phyloP scores from a whole-genome alignment of 2,329 filamentous ascomycete genomes.

The Herpotrichia juniperi region DNA sequence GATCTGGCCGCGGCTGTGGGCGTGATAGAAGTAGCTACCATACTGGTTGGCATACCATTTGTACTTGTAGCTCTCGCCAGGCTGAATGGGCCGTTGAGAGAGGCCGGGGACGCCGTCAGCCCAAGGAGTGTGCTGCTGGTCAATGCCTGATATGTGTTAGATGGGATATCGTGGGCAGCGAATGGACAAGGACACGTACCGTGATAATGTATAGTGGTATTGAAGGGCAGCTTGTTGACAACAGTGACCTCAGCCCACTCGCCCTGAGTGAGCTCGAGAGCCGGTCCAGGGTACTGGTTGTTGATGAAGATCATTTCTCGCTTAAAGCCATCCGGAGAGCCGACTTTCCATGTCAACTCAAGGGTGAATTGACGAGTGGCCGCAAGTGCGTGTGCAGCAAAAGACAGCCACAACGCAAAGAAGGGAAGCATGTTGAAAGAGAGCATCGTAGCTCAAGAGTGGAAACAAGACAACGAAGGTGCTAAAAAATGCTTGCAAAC shows the following conservation, averaged over 20 bases:
- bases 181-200: constrained; percentile 32
- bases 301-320: constrained; percentile 35
- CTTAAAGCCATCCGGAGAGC: constrained; percentile 29
- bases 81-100: constrained; percentile 59
- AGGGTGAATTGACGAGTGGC: constrained; percentile 18
- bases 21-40: constrained; percentile 68
- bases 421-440: constrained; percentile 16
- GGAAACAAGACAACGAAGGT: too few relatives aligned
- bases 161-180: background rate
- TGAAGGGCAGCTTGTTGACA: constrained; percentile 54
- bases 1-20: constrained; percentile 61
- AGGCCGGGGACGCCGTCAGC: constrained; percentile 66
- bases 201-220: constrained; percentile 59
- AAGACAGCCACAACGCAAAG: constrained; percentile 14
- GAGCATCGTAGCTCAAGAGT: background rate
- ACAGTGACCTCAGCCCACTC: constrained; percentile 43
- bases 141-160: constrained; percentile 45
- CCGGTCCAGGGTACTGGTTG: constrained; percentile 31
- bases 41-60: constrained; percentile 62
- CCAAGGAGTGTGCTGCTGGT: constrained; percentile 62
- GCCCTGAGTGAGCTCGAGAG: constrained; percentile 23
- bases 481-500: too few relatives aligned
- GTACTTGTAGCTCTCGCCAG: constrained; percentile 58
- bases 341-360: constrained; percentile 27
- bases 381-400: constrained; percentile 14